These are phyloP conservation scores for Aspergillus baeticus DNA, from an alignment of 495 filamentous ascomycete species.

Conservation along the genomic window DNA sequence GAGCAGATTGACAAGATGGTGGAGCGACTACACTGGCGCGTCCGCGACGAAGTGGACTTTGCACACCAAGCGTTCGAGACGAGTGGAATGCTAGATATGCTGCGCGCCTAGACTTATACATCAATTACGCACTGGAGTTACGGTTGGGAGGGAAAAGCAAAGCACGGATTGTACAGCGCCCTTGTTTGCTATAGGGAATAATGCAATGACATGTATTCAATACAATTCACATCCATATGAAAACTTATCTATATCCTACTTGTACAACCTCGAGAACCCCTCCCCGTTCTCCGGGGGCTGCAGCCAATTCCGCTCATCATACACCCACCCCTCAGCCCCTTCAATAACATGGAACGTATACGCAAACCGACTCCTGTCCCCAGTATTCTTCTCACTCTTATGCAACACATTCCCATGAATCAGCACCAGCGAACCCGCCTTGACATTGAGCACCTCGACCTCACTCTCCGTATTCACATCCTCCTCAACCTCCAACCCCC, in stretches of 20 bases:
- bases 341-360: slow-evolving; percentile 99
- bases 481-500: slow-evolving; percentile 38
- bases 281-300: slow-evolving; percentile 72
- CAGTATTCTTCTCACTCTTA: slow-evolving; percentile 90
- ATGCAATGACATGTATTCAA: slow-evolving; percentile 1
- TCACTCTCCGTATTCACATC: slow-evolving; percentile 42
- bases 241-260: slow-evolving; percentile 3
- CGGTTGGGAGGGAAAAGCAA: background rate
- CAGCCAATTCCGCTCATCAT: slow-evolving; percentile 90
- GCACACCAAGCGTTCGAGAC: slow-evolving; percentile 76
- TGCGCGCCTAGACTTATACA: slow-evolving; percentile 37
- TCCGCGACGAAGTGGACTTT: slow-evolving; percentile 74
- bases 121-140: slow-evolving; percentile 5
- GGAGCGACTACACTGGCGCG: slow-evolving; percentile 60
- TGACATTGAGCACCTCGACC: slow-evolving; percentile 72
- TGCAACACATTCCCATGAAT: slow-evolving; percentile 97
- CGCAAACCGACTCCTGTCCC: slow-evolving; percentile 81
- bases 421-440: slow-evolving; percentile 83
- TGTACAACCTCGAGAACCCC: slow-evolving; percentile 71
- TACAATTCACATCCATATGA: background rate
- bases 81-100: slow-evolving; percentile 80
- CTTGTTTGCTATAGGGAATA: background rate
- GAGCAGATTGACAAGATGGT: slow-evolving; percentile 68
- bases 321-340: slow-evolving; percentile 65
- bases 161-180: slow-evolving; percentile 1